Evolutionary conservation across 495 filamentous ascomycete species (phyloP).

Genomic region (Penicillium longicatenatum): DNA sequence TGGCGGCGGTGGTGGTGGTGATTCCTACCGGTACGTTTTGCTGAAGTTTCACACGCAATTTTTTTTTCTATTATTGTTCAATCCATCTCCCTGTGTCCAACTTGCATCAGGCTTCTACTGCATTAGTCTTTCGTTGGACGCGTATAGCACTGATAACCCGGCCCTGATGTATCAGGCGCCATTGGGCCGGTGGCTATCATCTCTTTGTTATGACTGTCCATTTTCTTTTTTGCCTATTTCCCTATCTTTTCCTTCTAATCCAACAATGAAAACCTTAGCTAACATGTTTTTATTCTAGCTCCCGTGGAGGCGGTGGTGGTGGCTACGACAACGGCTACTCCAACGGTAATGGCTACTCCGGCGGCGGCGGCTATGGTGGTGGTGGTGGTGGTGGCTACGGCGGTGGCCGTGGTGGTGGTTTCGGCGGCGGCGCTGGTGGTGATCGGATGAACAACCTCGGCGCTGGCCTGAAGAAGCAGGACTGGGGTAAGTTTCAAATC

Average conservation of each 20-base stretch:
- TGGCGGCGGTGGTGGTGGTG: conserved; percentile 25
- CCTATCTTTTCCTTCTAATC: neutral
- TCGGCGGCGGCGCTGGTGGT: conserved; percentile 61
- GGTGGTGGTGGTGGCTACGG: conserved; percentile 52
- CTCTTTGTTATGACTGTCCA: neutral
- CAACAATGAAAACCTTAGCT: conserved; percentile 13
- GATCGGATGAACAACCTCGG: conserved; percentile 95
- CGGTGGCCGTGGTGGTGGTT: conserved; percentile 54
- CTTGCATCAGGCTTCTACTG: neutral
- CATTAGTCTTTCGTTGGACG: neutral
- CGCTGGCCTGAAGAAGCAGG: conserved; percentile 77
- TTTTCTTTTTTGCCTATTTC: neutral
- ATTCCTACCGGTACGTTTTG: conserved; percentile 47
- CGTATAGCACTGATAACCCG: too few species aligned
- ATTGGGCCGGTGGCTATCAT: conserved; percentile 7
- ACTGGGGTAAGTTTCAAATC: conserved; percentile 67
- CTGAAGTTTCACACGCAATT: neutral
- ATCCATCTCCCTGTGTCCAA: neutral
- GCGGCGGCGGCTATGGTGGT: conserved; percentile 40
- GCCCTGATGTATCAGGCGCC: neutral
- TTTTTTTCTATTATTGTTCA: conserved; percentile 17
- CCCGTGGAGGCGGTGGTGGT: conserved; percentile 44
- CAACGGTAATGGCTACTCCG: conserved; percentile 37
- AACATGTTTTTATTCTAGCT: conserved; percentile 28
- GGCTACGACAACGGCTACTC: conserved; percentile 51